Percentiles rank a stretch among this genome's conserved stretches.
These are phyloP conservation scores for Curvularia lunata DNA, from an alignment of 2,329 filamentous ascomycete genomes.

Conservation along the genomic window DNA sequence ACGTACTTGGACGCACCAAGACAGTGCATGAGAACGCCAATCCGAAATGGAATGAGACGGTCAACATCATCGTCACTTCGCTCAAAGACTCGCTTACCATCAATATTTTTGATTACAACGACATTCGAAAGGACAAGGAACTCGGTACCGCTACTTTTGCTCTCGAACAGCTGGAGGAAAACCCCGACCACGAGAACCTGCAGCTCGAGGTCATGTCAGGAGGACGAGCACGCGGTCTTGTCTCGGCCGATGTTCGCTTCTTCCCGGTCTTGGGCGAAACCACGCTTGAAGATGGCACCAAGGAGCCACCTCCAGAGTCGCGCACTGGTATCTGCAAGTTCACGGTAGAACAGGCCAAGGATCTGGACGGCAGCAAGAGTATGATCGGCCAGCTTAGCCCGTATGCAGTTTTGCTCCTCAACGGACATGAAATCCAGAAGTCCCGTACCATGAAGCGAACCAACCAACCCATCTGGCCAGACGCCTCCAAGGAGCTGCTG, in stretches of 20 bases:
- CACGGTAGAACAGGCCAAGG: slow-evolving; percentile 94
- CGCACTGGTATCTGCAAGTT: slow-evolving; percentile 95
- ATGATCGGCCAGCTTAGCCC: slow-evolving; percentile 90
- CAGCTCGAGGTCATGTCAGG: slow-evolving; percentile 82
- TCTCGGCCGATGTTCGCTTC: slow-evolving; percentile 86
- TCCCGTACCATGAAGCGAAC: slow-evolving; percentile 95
- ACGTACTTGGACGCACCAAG: slow-evolving; percentile 86
- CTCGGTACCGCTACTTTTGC: slow-evolving; percentile 85
- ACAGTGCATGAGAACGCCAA: slow-evolving; percentile 82
- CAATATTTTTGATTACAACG: slow-evolving; percentile 89
- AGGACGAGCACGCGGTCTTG: slow-evolving; percentile 79
- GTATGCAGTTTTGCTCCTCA: slow-evolving; percentile 86
- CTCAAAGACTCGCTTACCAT: slow-evolving; percentile 87
- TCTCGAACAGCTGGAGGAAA: slow-evolving; percentile 79
- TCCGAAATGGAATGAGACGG: slow-evolving; percentile 94
- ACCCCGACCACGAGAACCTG: slow-evolving; percentile 81
- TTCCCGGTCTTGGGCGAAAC: slow-evolving; percentile 85
- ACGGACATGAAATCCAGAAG: slow-evolving; percentile 86
- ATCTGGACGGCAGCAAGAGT: slow-evolving; percentile 90
- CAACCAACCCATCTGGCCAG: slow-evolving; percentile 95
- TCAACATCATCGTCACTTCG: slow-evolving; percentile 92
- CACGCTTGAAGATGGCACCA: slow-evolving; percentile 76
- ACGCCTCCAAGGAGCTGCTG: slow-evolving; percentile 90
- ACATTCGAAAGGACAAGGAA: slow-evolving; percentile 95
- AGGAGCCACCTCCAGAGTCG: slow-evolving; percentile 81